phyloP scores from a whole-genome alignment of 2,329 filamentous ascomycete genomes.

The Seiridium unicorne region DNA sequence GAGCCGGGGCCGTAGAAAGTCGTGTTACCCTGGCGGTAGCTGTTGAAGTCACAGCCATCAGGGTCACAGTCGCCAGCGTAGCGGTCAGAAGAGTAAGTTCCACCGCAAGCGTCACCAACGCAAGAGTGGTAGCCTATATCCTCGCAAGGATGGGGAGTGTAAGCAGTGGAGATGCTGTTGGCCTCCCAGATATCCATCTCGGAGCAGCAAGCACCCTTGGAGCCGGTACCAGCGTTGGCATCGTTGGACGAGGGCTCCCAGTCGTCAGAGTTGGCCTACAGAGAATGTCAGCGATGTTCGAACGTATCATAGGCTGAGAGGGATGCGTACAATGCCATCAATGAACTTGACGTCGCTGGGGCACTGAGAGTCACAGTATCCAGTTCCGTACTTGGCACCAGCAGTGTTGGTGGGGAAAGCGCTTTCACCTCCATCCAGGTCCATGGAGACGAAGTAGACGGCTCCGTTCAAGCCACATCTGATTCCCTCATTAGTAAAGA shows the following conservation, averaged over 20 bases:
- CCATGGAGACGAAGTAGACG: conserved; percentile 56
- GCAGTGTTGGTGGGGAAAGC: conserved; percentile 42
- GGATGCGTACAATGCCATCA: conserved; percentile 32
- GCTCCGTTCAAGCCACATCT: conserved; percentile 63
- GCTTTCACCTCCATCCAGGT: conserved; percentile 47
- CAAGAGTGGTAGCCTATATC: conserved; percentile 44
- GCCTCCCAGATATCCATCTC: conserved; percentile 65
- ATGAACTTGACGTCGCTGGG: conserved; percentile 50
- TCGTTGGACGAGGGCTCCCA: conserved; percentile 47
- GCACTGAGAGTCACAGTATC: conserved; percentile 51
- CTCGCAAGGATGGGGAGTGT: conserved; percentile 60
- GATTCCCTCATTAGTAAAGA: neutral
- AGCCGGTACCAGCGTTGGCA: conserved; percentile 45
- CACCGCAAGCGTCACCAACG: conserved; percentile 43
- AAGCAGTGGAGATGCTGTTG: conserved; percentile 56
- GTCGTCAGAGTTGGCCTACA: conserved; percentile 40
- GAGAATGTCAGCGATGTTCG: neutral
- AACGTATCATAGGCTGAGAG: neutral
- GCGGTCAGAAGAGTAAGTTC: conserved; percentile 43
- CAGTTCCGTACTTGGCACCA: conserved; percentile 55
- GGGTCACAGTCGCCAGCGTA: conserved; percentile 61
- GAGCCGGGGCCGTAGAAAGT: conserved; percentile 57
- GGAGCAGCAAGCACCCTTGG: conserved; percentile 51
- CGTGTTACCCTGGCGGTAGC: conserved; percentile 58
- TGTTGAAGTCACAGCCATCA: conserved; percentile 65